These are phyloP conservation scores for Castanopsis chinensis DNA, from an alignment of 306 rosid genomes.

Conservation along the genomic window DNA sequence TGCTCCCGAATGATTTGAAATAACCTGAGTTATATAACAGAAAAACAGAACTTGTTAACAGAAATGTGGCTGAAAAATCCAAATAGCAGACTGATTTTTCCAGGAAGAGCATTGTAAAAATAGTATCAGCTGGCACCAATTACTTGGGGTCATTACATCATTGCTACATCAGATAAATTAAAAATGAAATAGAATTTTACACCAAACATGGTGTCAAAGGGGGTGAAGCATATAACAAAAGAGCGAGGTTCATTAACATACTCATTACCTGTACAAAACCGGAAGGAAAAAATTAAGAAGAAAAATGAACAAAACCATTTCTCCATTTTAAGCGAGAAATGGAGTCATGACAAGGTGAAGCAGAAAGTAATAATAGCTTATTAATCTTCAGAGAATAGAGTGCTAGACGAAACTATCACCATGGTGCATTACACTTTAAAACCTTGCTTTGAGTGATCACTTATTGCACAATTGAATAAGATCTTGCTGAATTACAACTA, in stretches of 20 bases:
- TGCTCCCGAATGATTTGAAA: slow-evolving; percentile 77
- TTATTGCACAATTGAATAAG: neutral
- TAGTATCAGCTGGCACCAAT: neutral
- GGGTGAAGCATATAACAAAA: neutral
- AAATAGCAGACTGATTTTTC: slow-evolving; percentile 3
- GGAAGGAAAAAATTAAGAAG: neutral
- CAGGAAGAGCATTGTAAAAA: neutral
- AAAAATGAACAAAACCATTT: neutral
- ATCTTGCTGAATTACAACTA: neutral
- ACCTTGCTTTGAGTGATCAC: neutral
- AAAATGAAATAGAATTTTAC: neutral
- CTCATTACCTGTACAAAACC: neutral
- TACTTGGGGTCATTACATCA: neutral
- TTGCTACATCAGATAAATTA: neutral
- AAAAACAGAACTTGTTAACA: slow-evolving; percentile 7
- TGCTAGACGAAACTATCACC: neutral
- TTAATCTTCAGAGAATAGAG: neutral
- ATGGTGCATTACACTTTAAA: neutral
- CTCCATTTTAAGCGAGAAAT: neutral
- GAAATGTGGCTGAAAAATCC: neutral
- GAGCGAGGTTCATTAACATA: neutral
- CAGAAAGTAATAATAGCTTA: neutral
- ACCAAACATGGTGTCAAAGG: neutral
- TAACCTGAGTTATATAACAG: slow-evolving; percentile 48
- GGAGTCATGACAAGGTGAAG: neutral